Evolutionary conservation across 1,284 basidiomycete species (phyloP), one percentile per base, ranked within the genome.

Genomic region (Rhodotorula sp.): DNA sequence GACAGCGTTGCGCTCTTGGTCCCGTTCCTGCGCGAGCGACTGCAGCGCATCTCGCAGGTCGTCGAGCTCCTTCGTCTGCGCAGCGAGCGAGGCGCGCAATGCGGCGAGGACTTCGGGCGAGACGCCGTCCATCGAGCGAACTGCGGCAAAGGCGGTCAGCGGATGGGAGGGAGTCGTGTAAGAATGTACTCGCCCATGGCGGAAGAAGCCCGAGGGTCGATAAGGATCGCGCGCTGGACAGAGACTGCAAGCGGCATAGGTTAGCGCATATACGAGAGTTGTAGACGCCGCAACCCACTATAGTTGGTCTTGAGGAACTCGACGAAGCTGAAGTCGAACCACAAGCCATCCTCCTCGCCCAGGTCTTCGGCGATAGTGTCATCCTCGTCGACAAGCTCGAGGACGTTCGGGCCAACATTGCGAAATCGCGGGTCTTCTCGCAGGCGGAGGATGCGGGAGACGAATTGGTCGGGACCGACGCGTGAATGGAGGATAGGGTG

Each of bases 241-340:
- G 83, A 83, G 73, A 84, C 83, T 84, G 59, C 34, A 46, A 46
- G 64, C 29, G 0, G 6, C 13, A 11, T 32, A n/a, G 7, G 27
- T 24, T 19, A 8, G 3, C n/a, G 46, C 4, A 17, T 29, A 2
- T 19, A n/a, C 9, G 17, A 10, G 5, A 24, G 22, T 8, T 0
- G 49, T 10, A 9, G 29, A 51, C 55, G 8, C 49, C 19, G 24
- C 24, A 57, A 19, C 91, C 79, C 76, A 94, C 94, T 91, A 77
- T 93, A 95, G 78, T 95, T 94, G 63, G 92, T 92, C 82, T 98
- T 97, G 90, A 93, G 94, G 79, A 98, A 99, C 80, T 99, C 95
- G n/a, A 97, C 89, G 81, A 98, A 99, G 3, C 89, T 86, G 92
- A 94, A 98, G 79, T 98, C 94, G 79, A 99, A 92, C 95, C 94